Base-by-base conservation (phyloP, 148 eudicot genomes). In the Diospyros kaki region DNA sequence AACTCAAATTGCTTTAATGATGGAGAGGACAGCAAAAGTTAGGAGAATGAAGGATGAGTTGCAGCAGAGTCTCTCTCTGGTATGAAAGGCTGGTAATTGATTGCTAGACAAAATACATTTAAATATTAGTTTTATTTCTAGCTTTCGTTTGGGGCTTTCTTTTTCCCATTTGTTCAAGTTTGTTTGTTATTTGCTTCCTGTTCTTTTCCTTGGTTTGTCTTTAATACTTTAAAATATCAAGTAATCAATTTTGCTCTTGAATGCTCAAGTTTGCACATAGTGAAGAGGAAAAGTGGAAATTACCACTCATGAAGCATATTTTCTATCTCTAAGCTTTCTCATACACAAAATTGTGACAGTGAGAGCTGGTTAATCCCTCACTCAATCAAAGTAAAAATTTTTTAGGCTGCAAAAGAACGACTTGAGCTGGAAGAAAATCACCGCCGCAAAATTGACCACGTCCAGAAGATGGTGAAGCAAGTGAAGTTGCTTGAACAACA, bases 401-500 rank as follows among this genome's bases (percentile, higher is more conserved):
- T 53, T 46, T 73, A 95, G 99, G 99, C 96, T 61, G 73, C 80
- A 69, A 89, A 78, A 75, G 84, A 82, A 84, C 82, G 71, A 86
- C 77, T 83, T 58, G 93, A 87, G 78, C 82, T 95, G 51, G 89
- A 87, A 79, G 91, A 77, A 70, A 89, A 90, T 58, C 79, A 77
- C 67, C 76, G 73, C 2, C 86, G 87, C 53, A 84, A 61, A 78
- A 78, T 59, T 51, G 80, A 69, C 50, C 72, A 77, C 17, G 75
- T 88, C 52, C 81, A 83, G 76, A 86, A 84, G 77, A 75, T 86
- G 85, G 64, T 52, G 82, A 82, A 82, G 61, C 80, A 76, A 67
- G 73, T 83, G 68, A 73, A 85, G 77, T 75, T 61, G 52, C 81
- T 89, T 59, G 88, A 89, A 80, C 86, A 83, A 71, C 90, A 92